Evolutionary conservation across 352 stramenopile species (phyloP).

Genomic region (Phytopythium chamaehyphon): DNA sequence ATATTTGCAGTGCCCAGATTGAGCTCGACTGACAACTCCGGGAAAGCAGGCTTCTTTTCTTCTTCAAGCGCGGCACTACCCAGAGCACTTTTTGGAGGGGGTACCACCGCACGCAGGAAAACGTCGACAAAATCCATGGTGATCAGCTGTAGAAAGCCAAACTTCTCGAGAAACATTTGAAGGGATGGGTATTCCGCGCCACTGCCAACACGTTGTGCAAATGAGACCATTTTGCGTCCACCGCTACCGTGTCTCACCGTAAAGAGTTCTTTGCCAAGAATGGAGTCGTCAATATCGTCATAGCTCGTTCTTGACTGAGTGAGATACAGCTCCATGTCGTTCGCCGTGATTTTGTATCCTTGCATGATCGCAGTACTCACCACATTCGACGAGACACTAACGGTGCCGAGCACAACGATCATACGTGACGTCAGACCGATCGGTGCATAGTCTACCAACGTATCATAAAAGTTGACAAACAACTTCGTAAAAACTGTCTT

Average conservation of each 20-base stretch:
- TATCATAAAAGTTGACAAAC: conserved; percentile 83
- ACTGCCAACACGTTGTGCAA: conserved; percentile 8
- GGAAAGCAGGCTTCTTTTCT: conserved; percentile 36
- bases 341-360: conserved; percentile 79
- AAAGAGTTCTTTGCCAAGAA: conserved; percentile 71
- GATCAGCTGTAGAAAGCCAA: conserved; percentile 78
- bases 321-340: conserved; percentile 69
- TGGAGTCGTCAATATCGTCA: conserved; percentile 62
- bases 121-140: conserved; percentile 85
- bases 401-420: conserved; percentile 71
- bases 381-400: conserved; percentile 81
- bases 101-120: conserved; percentile 70
- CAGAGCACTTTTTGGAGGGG: conserved; percentile 15
- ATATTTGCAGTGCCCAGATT: conserved; percentile 84
- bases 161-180: conserved; percentile 77
- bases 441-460: conserved; percentile 76
- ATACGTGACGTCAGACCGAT: conserved; percentile 52
- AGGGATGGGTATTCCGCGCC: conserved; percentile 58
- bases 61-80: conserved; percentile 19
- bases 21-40: conserved; percentile 77
- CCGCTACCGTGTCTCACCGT: conserved; percentile 5
- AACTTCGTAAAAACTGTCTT: conserved; percentile 89
- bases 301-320: conserved; percentile 58
- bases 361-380: conserved; percentile 83
- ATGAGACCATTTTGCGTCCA: conserved; percentile 13